A percentile compares a stretch with the other conserved stretches of the same genome.
Conservation (phyloP, 805 yeast species). For the Suhomyces pyralidae region DNA sequence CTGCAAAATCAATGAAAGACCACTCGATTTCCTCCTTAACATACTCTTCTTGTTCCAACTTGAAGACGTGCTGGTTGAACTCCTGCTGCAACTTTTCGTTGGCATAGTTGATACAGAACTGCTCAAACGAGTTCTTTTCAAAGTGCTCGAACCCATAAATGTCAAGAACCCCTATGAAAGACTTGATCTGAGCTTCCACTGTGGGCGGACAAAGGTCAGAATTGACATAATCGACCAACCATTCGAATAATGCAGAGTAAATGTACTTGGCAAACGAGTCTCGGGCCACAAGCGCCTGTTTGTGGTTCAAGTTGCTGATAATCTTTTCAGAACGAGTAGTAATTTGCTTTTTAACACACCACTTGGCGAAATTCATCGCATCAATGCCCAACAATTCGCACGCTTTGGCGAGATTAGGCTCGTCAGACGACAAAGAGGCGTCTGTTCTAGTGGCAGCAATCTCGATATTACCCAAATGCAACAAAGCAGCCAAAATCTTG, state of each 20-base stretch:
- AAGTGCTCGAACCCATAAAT: constrained; percentile 97
- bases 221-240: constrained; percentile 88
- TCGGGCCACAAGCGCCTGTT: constrained; percentile 85
- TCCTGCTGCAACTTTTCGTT: constrained; percentile 97
- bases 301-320: constrained; percentile 73
- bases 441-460: constrained; percentile 81
- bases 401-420: constrained; percentile 78
- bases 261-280: constrained; percentile 97
- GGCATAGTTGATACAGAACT: constrained; percentile 95
- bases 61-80: constrained; percentile 95
- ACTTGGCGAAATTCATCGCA: constrained; percentile 69
- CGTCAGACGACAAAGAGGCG: constrained; percentile 79
- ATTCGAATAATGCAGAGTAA: constrained; percentile 88
- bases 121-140: constrained; percentile 91
- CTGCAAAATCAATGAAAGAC: constrained; percentile 94
- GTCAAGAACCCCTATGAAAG: constrained; percentile 95
- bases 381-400: constrained; percentile 83
- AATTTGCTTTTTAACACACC: constrained; percentile 92
- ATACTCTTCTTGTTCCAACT: constrained; percentile 94
- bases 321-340: constrained; percentile 91
- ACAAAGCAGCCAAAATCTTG: constrained; percentile 77
- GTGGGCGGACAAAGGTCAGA: constrained; percentile 76
- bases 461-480: constrained; percentile 91
- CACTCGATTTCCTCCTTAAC: constrained; percentile 89
- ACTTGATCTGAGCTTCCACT: constrained; percentile 52